A percentile compares a stretch with the other conserved stretches of the same genome.
Conservation (phyloP, 805 yeast genomes). For the Metschnikowia bowlesiae region DNA sequence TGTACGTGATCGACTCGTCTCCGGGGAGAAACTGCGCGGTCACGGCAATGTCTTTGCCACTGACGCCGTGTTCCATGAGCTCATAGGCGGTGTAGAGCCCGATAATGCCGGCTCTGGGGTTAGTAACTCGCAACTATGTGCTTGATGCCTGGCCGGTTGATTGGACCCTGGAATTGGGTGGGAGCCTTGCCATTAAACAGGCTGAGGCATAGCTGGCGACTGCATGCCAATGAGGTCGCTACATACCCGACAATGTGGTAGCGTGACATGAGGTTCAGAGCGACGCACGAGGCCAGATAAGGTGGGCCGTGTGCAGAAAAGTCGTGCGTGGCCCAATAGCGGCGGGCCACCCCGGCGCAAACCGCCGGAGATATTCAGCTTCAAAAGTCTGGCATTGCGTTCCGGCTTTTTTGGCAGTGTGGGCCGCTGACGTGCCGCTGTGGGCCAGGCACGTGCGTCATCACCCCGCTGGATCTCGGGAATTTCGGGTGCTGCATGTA, state of each 20-base stretch:
- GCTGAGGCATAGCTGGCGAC: too few relatives aligned
- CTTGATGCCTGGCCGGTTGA: too few relatives aligned
- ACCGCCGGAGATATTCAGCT: too few relatives aligned
- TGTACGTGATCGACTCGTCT: conserved; percentile 66
- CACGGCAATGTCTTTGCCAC: conserved; percentile 45
- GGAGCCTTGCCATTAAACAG: too few relatives aligned
- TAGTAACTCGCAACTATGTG: conserved; percentile 1
- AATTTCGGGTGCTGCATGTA: background rate
- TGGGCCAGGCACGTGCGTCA: too few relatives aligned
- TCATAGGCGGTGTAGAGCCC: conserved; percentile 88
- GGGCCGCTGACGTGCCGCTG: too few relatives aligned
- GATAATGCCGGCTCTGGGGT: conserved; percentile 16
- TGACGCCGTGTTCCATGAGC: conserved; percentile 41
- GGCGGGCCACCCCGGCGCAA: too few relatives aligned
- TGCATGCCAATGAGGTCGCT: too few relatives aligned
- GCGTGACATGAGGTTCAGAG: conserved; percentile 3
- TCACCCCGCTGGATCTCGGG: too few relatives aligned
- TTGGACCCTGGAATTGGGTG: too few relatives aligned
- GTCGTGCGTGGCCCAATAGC: background rate
- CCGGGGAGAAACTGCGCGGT: conserved; percentile 72
- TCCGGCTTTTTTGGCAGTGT: too few relatives aligned
- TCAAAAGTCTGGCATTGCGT: too few relatives aligned
- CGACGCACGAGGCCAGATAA: background rate
- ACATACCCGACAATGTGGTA: conserved; percentile 13
- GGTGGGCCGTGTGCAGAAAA: background rate